These are phyloP conservation scores for Teunomyces lycoperdinae DNA, from an alignment of 805 yeast species.

Conservation along the genomic window DNA sequence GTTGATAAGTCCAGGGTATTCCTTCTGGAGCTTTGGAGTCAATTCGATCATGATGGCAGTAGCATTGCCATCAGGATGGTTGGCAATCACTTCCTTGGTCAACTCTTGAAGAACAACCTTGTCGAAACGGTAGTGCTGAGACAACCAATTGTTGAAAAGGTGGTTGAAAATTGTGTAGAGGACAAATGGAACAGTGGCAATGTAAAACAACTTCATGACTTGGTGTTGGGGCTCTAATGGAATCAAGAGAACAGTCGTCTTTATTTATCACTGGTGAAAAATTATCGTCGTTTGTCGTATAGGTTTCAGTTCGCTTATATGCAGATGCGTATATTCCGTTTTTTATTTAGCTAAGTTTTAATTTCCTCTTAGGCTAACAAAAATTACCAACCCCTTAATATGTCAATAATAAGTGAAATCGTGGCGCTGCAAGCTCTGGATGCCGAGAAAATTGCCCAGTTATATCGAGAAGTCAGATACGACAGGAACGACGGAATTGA, in stretches of 20 bases:
- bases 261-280: background rate
- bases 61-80: constrained; percentile 56
- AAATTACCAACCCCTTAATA: background rate
- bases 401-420: background rate
- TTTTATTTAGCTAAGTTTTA: background rate
- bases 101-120: constrained; percentile 55
- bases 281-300: constrained; percentile 3
- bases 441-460: background rate
- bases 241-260: background rate
- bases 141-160: constrained; percentile 63
- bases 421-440: background rate
- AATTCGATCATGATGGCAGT: constrained; percentile 63
- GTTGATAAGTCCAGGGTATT: constrained; percentile 75
- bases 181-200: constrained; percentile 20
- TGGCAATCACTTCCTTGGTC: constrained; percentile 51
- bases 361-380: background rate
- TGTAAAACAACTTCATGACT: constrained; percentile 25
- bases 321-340: background rate
- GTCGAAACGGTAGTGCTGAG: constrained; percentile 70
- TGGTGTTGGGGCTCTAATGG: background rate
- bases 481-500: background rate
- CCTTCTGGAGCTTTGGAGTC: constrained; percentile 52
- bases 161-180: constrained; percentile 34
- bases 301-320: background rate
- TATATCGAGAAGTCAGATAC: background rate